A percentile compares a stretch with the other conserved stretches of the same genome.
Evolutionary conservation across 805 yeast genomes (phyloP).

Genomic region (Saccharomyces jurei): DNA sequence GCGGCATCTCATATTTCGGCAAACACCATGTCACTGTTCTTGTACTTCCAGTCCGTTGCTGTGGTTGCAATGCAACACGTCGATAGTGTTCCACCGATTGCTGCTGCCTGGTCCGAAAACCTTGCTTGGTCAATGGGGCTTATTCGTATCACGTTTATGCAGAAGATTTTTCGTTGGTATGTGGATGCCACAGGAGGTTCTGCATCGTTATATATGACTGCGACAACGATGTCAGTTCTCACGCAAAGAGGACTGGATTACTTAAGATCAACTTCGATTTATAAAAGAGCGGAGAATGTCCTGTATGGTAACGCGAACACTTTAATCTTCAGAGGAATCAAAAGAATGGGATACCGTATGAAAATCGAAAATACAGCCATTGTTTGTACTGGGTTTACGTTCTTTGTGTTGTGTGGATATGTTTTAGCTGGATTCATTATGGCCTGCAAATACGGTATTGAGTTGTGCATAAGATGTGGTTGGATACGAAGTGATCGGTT

Average conservation of each 20-base stretch:
- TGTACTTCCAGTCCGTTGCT: conserved; percentile 84
- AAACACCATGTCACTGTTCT: conserved; percentile 73
- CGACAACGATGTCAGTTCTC: conserved; percentile 57
- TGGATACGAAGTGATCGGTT: conserved; percentile 44
- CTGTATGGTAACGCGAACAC: conserved; percentile 49
- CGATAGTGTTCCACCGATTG: conserved; percentile 86
- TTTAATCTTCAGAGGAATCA: conserved; percentile 75
- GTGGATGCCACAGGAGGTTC: conserved; percentile 84
- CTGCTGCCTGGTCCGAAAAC: conserved; percentile 86
- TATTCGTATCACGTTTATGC: conserved; percentile 75
- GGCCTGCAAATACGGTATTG: conserved; percentile 43
- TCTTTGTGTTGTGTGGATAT: conserved; percentile 71
- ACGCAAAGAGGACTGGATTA: conserved; percentile 47
- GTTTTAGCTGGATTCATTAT: conserved; percentile 58
- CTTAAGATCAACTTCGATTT: conserved; percentile 15
- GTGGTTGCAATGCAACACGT: conserved; percentile 81
- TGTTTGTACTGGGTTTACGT: conserved; percentile 80
- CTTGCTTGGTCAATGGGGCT: conserved; percentile 94
- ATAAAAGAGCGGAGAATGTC: conserved; percentile 35
- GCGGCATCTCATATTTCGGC: conserved; percentile 92
- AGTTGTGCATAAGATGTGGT: conserved; percentile 39
- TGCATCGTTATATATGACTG: conserved; percentile 61
- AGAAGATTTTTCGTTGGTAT: conserved; percentile 76
- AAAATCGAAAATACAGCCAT: conserved; percentile 75
- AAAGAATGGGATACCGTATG: conserved; percentile 70